Evolutionary conservation across 1,284 basidiomycete genomes (phyloP).

Genomic region (Ustilago bromivora): DNA sequence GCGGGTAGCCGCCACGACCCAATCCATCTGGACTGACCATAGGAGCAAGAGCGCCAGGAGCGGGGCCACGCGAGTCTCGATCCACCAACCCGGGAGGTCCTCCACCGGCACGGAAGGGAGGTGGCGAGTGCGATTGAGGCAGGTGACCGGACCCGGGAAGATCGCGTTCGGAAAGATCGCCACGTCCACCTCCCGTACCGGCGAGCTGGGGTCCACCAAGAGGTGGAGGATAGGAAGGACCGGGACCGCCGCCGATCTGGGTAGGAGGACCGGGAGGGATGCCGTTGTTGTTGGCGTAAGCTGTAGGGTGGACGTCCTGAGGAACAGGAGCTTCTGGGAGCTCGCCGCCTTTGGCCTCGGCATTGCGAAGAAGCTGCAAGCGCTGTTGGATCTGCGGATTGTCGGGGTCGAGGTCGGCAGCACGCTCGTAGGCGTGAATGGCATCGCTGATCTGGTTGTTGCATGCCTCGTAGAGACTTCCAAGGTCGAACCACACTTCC

Average conservation of each 20-base stretch:
- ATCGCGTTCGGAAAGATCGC: slow-evolving; percentile 45
- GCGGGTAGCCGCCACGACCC: slow-evolving; percentile 39
- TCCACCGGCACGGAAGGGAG: slow-evolving; percentile 49
- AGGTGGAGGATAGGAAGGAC: slow-evolving; percentile 36
- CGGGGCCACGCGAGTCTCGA: slow-evolving; percentile 44
- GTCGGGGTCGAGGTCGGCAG: slow-evolving; percentile 67
- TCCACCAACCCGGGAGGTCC: slow-evolving; percentile 56
- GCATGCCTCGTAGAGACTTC: slow-evolving; percentile 95
- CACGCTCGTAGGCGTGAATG: slow-evolving; percentile 85
- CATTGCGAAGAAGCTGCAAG: slow-evolving; percentile 77
- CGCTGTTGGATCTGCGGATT: slow-evolving; percentile 65
- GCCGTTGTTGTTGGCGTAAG: slow-evolving; percentile 74
- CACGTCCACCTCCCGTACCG: slow-evolving; percentile 32
- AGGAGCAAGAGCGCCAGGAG: slow-evolving; percentile 43
- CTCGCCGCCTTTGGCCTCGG: slow-evolving; percentile 82
- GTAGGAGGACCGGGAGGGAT: slow-evolving; percentile 59
- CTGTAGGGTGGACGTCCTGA: slow-evolving; percentile 93
- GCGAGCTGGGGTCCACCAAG: slow-evolving; percentile 53
- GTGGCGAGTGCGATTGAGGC: slow-evolving; percentile 50
- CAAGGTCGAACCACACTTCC: slow-evolving; percentile 99
- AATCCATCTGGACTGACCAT: slow-evolving; percentile 30
- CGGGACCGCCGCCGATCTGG: slow-evolving; percentile 51
- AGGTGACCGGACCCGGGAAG: slow-evolving; percentile 55
- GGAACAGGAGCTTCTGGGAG: slow-evolving; percentile 86
- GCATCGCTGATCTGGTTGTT: slow-evolving; percentile 99